Conservation (phyloP, 768 basidiomycete genomes). For the Termitomyces sp. region DNA sequence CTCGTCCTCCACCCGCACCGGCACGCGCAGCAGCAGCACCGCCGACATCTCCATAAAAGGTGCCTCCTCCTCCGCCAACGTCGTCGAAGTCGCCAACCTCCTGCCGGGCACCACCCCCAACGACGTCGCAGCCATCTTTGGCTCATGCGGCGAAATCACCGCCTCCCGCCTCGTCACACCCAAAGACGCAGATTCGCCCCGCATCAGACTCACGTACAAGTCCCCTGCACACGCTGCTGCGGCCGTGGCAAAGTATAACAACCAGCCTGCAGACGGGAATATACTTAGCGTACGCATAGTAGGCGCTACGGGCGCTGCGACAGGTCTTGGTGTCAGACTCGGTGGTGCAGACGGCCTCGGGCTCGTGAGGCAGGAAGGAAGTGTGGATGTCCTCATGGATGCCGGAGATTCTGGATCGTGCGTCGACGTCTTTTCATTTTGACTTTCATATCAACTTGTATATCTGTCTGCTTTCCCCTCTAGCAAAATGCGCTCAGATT, state of each 20-base stretch:
- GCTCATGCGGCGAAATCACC: constrained; percentile 66
- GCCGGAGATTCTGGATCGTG: constrained; percentile 45
- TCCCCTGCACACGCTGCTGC: constrained; percentile 51
- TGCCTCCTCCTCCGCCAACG: constrained; percentile 55
- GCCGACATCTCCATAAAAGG: constrained; percentile 57
- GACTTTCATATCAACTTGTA: neutral
- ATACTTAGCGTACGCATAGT: constrained; percentile 61
- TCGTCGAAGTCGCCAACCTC: constrained; percentile 70
- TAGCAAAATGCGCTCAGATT: constrained; percentile 87
- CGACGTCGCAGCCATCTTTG: constrained; percentile 84
- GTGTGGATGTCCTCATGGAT: constrained; percentile 59
- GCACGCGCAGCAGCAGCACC: too few relatives aligned
- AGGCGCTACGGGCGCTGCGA: constrained; percentile 42
- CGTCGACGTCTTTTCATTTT: constrained; percentile 18
- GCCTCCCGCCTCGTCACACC: constrained; percentile 31
- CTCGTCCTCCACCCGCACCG: neutral
- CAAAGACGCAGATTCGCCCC: constrained; percentile 27
- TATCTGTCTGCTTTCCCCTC: too few relatives aligned
- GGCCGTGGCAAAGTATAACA: constrained; percentile 72
- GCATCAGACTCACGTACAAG: constrained; percentile 73
- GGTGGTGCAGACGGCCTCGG: constrained; percentile 49
- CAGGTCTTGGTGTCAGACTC: constrained; percentile 51
- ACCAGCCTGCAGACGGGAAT: constrained; percentile 78
- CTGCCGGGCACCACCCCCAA: constrained; percentile 74
- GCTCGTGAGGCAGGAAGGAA: constrained; percentile 45